phyloP scores from a whole-genome alignment of 208 protist genomes.

The Wallacemonas sp. region DNA sequence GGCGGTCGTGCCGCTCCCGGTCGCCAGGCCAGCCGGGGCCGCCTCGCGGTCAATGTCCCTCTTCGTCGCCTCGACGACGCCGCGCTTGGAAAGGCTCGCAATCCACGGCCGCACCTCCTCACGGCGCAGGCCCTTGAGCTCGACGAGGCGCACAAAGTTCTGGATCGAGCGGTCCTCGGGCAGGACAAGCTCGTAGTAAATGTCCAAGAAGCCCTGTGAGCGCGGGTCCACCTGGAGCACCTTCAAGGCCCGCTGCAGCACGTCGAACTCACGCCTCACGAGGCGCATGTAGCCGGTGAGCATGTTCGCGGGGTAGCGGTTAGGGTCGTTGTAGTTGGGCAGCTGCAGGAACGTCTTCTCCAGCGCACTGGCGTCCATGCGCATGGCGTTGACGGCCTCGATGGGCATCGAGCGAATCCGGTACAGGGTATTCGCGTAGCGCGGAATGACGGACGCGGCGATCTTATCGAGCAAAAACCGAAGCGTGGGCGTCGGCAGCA shows the following conservation, averaged over 20 bases:
- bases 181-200: constrained; percentile 83
- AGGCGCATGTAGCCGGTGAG: constrained; percentile 77
- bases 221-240: constrained; percentile 81
- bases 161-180: constrained; percentile 87
- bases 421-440: constrained; percentile 75
- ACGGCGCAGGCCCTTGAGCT: constrained; percentile 79
- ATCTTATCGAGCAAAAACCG: constrained; percentile 88
- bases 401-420: constrained; percentile 53
- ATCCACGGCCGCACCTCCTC: constrained; percentile 84
- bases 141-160: constrained; percentile 85
- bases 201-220: constrained; percentile 76
- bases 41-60: constrained; percentile 58
- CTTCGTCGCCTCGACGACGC: constrained; percentile 86
- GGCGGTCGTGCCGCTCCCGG: constrained; percentile 23
- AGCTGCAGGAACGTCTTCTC: constrained; percentile 82
- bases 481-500: constrained; percentile 58
- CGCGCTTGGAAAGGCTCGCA: constrained; percentile 74
- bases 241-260: constrained; percentile 81
- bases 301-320: constrained; percentile 49
- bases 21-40: constrained; percentile 39
- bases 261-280: constrained; percentile 81
- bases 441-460: constrained; percentile 65
- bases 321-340: constrained; percentile 87
- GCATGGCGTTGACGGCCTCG: constrained; percentile 66
- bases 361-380: constrained; percentile 74